A percentile compares a stretch with the other conserved stretches of the same genome.
Evolutionary conservation across 179 eudicot species (phyloP).

Genomic region (Silene coronaria): DNA sequence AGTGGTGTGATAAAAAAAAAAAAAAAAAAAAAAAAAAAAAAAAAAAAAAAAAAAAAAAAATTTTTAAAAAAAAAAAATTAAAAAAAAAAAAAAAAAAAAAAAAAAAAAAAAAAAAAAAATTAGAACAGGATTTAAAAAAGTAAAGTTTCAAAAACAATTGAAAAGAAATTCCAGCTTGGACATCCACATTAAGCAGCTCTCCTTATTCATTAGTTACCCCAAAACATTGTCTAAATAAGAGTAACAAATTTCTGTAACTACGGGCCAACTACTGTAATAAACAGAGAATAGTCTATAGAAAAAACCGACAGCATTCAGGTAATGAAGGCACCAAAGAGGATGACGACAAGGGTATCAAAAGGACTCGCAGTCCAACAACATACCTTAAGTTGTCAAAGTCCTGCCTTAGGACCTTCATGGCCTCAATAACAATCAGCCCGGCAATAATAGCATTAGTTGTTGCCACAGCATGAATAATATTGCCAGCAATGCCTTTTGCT

Average conservation of each 20-base stretch:
- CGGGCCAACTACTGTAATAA: not conserved
- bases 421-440: conserved; percentile 90
- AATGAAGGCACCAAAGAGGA: not conserved
- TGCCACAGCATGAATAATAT: conserved; percentile 98
- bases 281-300: not conserved
- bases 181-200: conserved; percentile 9
- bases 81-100: no score
- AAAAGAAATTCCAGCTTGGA: not conserved
- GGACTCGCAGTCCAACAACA: not conserved
- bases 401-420: conserved; percentile 79
- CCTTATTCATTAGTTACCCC: not conserved
- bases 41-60: no score
- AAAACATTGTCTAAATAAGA: not conserved
- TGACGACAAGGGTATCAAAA: not conserved
- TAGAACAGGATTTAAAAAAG: conserved; percentile 3
- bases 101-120: no score
- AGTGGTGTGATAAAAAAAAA: not conserved
- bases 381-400: conserved; percentile 40
- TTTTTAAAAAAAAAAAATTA: no score
- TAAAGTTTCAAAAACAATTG: no score
- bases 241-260: not conserved
- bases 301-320: not conserved
- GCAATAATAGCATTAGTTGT: conserved; percentile 93
- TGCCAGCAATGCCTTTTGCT: conserved; percentile 98
- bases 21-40: no score